These are phyloP conservation scores for Ogataea hybrid DNA, from an alignment of 1,139 yeast species.

Conservation along the genomic window DNA sequence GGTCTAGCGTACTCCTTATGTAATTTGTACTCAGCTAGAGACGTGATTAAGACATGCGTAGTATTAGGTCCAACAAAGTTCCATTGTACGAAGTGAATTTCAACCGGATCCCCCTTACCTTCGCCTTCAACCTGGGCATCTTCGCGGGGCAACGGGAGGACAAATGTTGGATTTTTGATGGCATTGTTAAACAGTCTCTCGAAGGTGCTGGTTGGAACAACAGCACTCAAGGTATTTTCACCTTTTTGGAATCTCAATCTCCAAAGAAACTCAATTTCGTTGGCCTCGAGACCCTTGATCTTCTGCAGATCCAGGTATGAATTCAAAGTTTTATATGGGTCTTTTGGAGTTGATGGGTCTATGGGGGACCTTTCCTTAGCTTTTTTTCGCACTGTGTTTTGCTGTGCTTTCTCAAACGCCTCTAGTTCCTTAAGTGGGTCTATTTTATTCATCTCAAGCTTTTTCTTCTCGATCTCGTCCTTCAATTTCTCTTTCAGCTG, in stretches of 20 bases:
- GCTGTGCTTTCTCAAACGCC: slow-evolving; percentile 48
- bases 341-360: slow-evolving; percentile 42
- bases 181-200: slow-evolving; percentile 65
- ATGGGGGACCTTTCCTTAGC: slow-evolving; percentile 43
- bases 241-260: slow-evolving; percentile 73
- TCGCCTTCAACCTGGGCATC: slow-evolving; percentile 29
- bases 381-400: slow-evolving; percentile 27
- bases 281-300: slow-evolving; percentile 49
- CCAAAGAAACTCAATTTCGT: slow-evolving; percentile 85
- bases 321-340: slow-evolving; percentile 68
- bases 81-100: slow-evolving; percentile 95
- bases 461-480: slow-evolving; percentile 56
- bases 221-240: slow-evolving; percentile 64
- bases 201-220: slow-evolving; percentile 54
- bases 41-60: slow-evolving; percentile 85
- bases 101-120: slow-evolving; percentile 50
- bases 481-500: slow-evolving; percentile 64
- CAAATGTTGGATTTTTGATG: slow-evolving; percentile 69
- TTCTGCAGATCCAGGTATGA: slow-evolving; percentile 73
- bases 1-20: slow-evolving; percentile 94
- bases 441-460: slow-evolving; percentile 53
- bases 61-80: slow-evolving; percentile 82
- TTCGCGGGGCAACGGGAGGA: slow-evolving; percentile 59
- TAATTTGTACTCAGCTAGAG: slow-evolving; percentile 87
- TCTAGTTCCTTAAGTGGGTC: slow-evolving; percentile 73